Percentiles rank a stretch among this genome's conserved stretches.
phyloP scores from a whole-genome alignment of 345 rosid species.

The Firmiana major region DNA sequence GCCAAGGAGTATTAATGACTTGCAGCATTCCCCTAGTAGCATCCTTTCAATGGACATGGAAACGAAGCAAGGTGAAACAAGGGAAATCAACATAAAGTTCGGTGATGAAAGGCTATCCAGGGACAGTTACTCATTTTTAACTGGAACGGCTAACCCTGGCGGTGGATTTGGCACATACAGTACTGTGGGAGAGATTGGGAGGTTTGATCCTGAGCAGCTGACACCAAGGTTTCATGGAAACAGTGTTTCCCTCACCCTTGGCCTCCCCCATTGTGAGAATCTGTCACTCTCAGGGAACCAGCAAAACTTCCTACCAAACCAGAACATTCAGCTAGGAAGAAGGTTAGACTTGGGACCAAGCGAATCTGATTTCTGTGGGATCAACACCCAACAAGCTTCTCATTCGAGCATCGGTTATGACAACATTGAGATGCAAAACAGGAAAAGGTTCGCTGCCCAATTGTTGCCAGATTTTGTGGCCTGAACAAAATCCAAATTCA shows the following conservation, averaged over 20 bases:
- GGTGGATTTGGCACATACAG: slow-evolving; percentile 31
- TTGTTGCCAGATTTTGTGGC: slow-evolving; percentile 50
- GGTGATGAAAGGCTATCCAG: slow-evolving; percentile 24
- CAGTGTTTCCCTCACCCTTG: slow-evolving; percentile 59
- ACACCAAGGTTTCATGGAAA: slow-evolving; percentile 38
- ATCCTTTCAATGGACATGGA: slow-evolving; percentile 33
- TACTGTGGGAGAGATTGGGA: slow-evolving; percentile 35
- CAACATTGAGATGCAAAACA: slow-evolving; percentile 36
- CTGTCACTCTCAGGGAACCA: slow-evolving; percentile 32
- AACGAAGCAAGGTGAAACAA: slow-evolving; percentile 28
- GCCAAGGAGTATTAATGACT: slow-evolving; percentile 24
- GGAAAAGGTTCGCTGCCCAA: slow-evolving; percentile 52
- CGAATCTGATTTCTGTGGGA: neutral
- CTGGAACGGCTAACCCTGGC: neutral
- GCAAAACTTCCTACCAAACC: slow-evolving; percentile 37
- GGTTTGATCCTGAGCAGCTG: slow-evolving; percentile 41
- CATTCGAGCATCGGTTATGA: slow-evolving; percentile 35
- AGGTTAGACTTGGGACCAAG: slow-evolving; percentile 24
- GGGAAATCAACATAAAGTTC: slow-evolving; percentile 16
- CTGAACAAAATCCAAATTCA: slow-evolving; percentile 16
- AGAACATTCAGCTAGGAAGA: slow-evolving; percentile 39
- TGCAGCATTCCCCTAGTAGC: slow-evolving; percentile 26
- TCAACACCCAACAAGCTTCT: slow-evolving; percentile 27
- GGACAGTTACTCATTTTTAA: slow-evolving; percentile 16
- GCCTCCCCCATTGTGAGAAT: slow-evolving; percentile 50